phyloP scores from a whole-genome alignment of 2,329 filamentous ascomycete species.

The Trichoderma oligosporum region DNA sequence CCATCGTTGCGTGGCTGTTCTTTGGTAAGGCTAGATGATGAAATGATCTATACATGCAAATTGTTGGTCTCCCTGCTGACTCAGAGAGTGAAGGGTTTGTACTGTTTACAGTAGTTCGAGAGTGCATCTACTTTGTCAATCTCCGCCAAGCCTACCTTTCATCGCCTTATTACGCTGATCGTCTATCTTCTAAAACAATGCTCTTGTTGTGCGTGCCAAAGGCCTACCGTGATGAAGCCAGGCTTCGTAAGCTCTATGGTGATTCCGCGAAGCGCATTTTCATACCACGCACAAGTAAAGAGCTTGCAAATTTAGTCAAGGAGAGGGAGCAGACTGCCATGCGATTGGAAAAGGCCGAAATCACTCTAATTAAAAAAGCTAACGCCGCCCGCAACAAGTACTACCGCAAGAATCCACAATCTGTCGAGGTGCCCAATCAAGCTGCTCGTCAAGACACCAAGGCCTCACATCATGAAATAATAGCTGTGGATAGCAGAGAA shows the following conservation, averaged over 20 bases:
- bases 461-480: not conserved
- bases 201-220: slow-evolving; percentile 82
- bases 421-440: not conserved
- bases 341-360: slow-evolving; percentile 81
- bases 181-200: slow-evolving; percentile 85
- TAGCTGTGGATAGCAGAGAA: not conserved
- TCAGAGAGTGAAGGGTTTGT: slow-evolving; percentile 64
- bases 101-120: slow-evolving; percentile 81
- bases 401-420: slow-evolving; percentile 10
- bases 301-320: slow-evolving; percentile 76
- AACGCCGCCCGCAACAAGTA: slow-evolving; percentile 67
- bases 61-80: not conserved
- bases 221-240: slow-evolving; percentile 71
- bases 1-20: slow-evolving; percentile 76
- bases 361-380: slow-evolving; percentile 75
- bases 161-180: slow-evolving; percentile 76
- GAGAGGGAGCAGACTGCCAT: slow-evolving; percentile 76
- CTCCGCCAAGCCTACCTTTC: slow-evolving; percentile 88
- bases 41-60: not conserved
- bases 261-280: slow-evolving; percentile 77
- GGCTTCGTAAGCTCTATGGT: slow-evolving; percentile 76
- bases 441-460: not conserved
- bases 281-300: slow-evolving; percentile 72
- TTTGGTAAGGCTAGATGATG: slow-evolving; percentile 37
- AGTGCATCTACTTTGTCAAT: slow-evolving; percentile 89